These are phyloP conservation scores for Ustilago cynodontis DNA, from an alignment of 1,284 basidiomycete genomes.

Conservation along the genomic window DNA sequence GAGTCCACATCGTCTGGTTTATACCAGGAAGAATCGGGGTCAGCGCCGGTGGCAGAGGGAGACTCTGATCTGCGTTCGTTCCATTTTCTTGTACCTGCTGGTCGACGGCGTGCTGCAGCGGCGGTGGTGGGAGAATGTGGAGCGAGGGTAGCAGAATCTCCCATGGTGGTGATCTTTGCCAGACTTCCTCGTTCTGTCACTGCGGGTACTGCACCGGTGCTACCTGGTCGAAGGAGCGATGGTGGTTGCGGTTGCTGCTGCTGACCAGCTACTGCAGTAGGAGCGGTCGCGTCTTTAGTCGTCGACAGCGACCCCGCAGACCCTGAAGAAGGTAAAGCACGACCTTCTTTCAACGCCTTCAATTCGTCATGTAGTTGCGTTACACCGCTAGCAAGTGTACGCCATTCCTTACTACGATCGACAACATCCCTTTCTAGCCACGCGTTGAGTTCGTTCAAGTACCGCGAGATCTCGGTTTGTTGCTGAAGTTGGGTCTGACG, in stretches of 20 bases:
- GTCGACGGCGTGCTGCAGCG: slow-evolving; percentile 11
- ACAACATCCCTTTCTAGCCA: slow-evolving; percentile 63
- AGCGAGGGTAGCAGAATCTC: slow-evolving; percentile 19
- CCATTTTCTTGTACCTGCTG: slow-evolving; percentile 36
- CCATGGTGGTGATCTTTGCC: slow-evolving; percentile 16
- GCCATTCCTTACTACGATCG: slow-evolving; percentile 61
- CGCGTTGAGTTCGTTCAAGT: slow-evolving; percentile 63
- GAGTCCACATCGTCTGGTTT: slow-evolving; percentile 32
- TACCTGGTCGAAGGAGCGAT: slow-evolving; percentile 22
- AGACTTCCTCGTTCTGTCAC: slow-evolving; percentile 25
- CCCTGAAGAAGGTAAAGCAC: not conserved
- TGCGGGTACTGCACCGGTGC: slow-evolving; percentile 26
- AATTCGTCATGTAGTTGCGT: slow-evolving; percentile 59
- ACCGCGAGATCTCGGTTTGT: slow-evolving; percentile 62
- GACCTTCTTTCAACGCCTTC: slow-evolving; percentile 48
- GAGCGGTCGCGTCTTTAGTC: slow-evolving; percentile 6
- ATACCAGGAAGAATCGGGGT: slow-evolving; percentile 29
- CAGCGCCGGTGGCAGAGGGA: slow-evolving; percentile 13
- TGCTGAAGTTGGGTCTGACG: slow-evolving; percentile 56
- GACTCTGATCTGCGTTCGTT: slow-evolving; percentile 35
- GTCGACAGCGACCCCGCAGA: not conserved
- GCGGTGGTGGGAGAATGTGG: slow-evolving; percentile 12
- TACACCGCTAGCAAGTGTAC: slow-evolving; percentile 55
- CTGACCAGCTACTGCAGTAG: not conserved
- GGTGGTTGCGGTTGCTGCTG: slow-evolving; percentile 15